phyloP scores from a whole-genome alignment of 2,329 filamentous ascomycete genomes.

The Rhinocladiella mackenziei region DNA sequence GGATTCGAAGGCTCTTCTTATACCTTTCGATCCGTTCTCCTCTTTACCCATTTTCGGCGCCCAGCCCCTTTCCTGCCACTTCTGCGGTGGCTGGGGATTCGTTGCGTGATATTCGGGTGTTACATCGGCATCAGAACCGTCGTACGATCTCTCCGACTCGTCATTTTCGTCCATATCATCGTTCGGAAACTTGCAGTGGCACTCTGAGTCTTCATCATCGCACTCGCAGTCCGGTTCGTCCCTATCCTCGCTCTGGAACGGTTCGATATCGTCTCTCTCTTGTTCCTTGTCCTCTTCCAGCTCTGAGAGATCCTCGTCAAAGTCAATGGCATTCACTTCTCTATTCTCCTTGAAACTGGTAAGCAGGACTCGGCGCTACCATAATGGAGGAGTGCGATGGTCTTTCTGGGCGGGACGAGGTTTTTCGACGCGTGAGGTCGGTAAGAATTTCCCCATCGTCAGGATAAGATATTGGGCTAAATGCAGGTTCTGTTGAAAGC shows the following conservation, averaged over 20 bases:
- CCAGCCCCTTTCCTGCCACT: too few relatives aligned
- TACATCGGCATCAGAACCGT: slow-evolving; percentile 3
- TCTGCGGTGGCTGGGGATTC: too few relatives aligned
- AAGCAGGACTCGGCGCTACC: background rate
- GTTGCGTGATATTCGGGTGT: too few relatives aligned
- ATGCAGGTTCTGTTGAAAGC: slow-evolving; percentile 1
- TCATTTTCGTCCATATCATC: slow-evolving; percentile 1
- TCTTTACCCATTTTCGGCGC: too few relatives aligned
- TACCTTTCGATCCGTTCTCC: too few relatives aligned
- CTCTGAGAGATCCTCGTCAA: slow-evolving; percentile 3
- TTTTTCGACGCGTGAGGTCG: background rate
- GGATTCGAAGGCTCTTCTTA: too few relatives aligned
- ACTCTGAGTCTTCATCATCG: slow-evolving; percentile 1
- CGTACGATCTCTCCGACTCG: slow-evolving; percentile 1
- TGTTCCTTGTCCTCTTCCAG: slow-evolving; percentile 2
- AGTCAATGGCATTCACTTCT: background rate
- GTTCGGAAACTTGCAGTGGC: slow-evolving; percentile 1
- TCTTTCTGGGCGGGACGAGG: slow-evolving; percentile 1
- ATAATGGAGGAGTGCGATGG: slow-evolving; percentile 1
- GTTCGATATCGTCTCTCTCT: slow-evolving; percentile 1
- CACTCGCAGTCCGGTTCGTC: slow-evolving; percentile 1
- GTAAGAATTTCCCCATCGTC: slow-evolving; percentile 1
- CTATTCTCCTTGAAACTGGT: background rate
- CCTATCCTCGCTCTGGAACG: background rate
- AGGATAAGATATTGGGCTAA: background rate